Conservation (phyloP, 2,329 filamentous ascomycete genomes). For the Lojkania enalia region DNA sequence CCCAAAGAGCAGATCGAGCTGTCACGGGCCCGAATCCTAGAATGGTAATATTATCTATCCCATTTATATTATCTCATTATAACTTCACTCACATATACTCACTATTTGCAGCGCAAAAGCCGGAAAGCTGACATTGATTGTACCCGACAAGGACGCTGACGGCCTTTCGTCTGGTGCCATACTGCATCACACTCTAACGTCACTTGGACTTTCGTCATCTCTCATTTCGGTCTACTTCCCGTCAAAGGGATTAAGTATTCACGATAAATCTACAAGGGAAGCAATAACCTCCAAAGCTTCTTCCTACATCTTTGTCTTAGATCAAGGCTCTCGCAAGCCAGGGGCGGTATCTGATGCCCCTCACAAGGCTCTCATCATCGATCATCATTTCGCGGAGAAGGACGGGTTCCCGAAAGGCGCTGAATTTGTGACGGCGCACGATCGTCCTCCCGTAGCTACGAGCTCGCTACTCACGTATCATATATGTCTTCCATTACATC, state of each 20-base stretch:
- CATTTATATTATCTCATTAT: neutral
- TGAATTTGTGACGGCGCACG: conserved; percentile 63
- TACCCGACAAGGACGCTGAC: conserved; percentile 72
- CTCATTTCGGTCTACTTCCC: conserved; percentile 63
- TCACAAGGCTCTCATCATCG: conserved; percentile 62
- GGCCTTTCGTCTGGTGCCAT: conserved; percentile 68
- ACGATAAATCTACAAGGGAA: conserved; percentile 57
- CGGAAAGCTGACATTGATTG: conserved; percentile 59
- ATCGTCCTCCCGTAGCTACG: conserved; percentile 67
- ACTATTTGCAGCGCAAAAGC: conserved; percentile 52
- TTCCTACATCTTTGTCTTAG: conserved; percentile 64
- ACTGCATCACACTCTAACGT: conserved; percentile 60
- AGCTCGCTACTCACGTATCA: conserved; percentile 66
- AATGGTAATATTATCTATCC: conserved; percentile 55
- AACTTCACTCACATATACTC: conserved; percentile 10
- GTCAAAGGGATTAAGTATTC: conserved; percentile 62
- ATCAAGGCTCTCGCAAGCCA: conserved; percentile 64
- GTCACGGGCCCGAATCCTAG: conserved; percentile 60
- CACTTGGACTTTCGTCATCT: conserved; percentile 59
- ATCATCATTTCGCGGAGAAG: conserved; percentile 64
- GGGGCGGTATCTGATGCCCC: conserved; percentile 57
- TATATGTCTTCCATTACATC: conserved; percentile 62
- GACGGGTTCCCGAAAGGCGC: conserved; percentile 61
- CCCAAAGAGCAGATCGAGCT: conserved; percentile 57
- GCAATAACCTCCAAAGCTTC: conserved; percentile 57